Evolutionary conservation across 768 basidiomycete species (phyloP).

Genomic region (Mycena vulgaris): DNA sequence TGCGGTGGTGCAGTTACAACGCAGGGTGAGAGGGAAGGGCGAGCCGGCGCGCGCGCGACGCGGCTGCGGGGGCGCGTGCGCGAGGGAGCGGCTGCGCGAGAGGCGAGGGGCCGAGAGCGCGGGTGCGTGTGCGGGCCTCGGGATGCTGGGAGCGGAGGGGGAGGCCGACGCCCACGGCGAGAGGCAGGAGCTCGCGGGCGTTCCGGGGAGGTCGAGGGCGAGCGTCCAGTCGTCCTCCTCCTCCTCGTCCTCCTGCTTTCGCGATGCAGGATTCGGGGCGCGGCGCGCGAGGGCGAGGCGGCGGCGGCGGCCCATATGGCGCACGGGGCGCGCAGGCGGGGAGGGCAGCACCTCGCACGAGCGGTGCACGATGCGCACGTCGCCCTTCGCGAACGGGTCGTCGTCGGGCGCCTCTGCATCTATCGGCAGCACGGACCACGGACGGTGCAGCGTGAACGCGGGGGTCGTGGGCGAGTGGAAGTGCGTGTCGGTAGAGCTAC

Average conservation of each 20-base stretch:
- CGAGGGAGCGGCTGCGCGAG: too few species aligned
- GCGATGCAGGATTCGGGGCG: not conserved
- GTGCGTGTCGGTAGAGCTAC: not conserved
- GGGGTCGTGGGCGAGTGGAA: not conserved
- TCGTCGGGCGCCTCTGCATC: constrained; percentile 23
- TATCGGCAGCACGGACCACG: constrained; percentile 38
- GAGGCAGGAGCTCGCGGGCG: too few species aligned
- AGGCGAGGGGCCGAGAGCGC: too few species aligned
- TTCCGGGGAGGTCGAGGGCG: too few species aligned
- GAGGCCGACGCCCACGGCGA: too few species aligned
- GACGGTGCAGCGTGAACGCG: not conserved
- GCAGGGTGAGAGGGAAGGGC: constrained; percentile 17
- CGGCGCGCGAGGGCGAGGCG: not conserved
- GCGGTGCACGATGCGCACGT: constrained; percentile 42
- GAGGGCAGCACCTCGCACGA: constrained; percentile 36
- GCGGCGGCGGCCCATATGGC: not conserved
- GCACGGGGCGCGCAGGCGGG: not conserved
- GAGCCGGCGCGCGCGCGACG: constrained; percentile 25
- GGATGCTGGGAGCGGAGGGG: not conserved
- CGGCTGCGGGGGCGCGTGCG: not conserved
- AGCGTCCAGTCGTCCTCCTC: not conserved
- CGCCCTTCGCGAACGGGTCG: constrained; percentile 47
- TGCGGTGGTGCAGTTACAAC: not conserved
- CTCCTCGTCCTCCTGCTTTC: not conserved
- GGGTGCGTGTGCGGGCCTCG: too few species aligned